These are phyloP conservation scores for Kondoa malvinella DNA, from an alignment of 768 basidiomycete genomes.

Conservation along the genomic window DNA sequence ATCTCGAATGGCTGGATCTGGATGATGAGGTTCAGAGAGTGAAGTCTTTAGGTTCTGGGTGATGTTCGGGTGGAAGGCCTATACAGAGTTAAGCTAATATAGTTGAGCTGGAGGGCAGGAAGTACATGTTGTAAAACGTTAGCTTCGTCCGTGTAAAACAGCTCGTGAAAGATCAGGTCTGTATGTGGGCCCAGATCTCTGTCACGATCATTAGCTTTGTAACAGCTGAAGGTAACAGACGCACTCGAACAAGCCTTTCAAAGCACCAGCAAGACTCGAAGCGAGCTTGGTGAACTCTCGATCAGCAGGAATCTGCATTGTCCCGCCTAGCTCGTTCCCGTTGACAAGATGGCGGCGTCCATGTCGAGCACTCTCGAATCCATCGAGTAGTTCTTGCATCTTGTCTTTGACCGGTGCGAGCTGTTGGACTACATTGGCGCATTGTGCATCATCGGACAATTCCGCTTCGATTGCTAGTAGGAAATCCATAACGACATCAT, in stretches of 20 bases:
- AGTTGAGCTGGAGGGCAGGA: background rate
- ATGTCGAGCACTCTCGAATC: background rate
- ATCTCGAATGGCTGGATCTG: background rate
- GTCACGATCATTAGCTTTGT: background rate
- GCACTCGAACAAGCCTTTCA: background rate
- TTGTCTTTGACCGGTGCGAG: background rate
- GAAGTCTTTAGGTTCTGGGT: conserved; percentile 6
- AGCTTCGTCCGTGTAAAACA: conserved; percentile 14
- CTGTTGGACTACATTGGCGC: background rate
- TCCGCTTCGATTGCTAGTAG: background rate
- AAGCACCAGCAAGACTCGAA: background rate
- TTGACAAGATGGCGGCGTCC: conserved; percentile 13
- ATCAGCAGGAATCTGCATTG: conserved; percentile 3
- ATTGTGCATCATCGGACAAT: background rate
- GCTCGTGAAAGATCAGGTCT: conserved; percentile 12
- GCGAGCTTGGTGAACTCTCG: conserved; percentile 3
- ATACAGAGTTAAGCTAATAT: background rate
- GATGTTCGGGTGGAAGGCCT: conserved; percentile 16
- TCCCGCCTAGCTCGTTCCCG: conserved; percentile 13
- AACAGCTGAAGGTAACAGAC: background rate
- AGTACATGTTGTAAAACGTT: conserved; percentile 7
- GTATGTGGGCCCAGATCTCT: background rate
- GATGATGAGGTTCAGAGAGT: background rate
- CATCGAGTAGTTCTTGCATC: conserved; percentile 9
- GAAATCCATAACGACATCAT: conserved; percentile 8